Conservation (phyloP, 2,329 filamentous ascomycete species). For the Ascochyta fabae region DNA sequence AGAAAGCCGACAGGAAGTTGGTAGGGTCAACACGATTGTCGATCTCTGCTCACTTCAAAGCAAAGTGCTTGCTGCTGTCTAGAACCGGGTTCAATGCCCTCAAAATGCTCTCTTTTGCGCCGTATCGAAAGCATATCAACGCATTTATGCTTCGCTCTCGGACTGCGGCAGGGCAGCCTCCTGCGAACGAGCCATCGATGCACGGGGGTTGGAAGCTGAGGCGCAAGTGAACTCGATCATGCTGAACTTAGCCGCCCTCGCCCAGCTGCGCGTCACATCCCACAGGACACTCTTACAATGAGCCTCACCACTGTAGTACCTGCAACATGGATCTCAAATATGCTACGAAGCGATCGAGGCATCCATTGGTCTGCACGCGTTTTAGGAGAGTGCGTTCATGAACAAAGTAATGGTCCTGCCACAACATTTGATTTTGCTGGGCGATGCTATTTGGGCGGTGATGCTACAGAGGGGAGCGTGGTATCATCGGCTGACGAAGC, state of each 20-base stretch:
- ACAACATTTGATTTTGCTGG: neutral
- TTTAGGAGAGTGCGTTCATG: neutral
- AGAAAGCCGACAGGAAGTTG: conserved; percentile 32
- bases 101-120: no score
- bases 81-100: neutral
- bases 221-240: no score
- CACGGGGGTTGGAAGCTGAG: no score
- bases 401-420: neutral
- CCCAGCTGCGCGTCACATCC: no score
- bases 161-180: no score
- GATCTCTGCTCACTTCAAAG: conserved; percentile 41
- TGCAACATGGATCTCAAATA: neutral
- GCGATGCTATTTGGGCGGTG: neutral
- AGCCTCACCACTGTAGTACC: neutral
- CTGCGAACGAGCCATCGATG: no score
- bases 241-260: no score
- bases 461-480: neutral
- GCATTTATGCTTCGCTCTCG: no score
- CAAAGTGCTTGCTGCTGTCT: conserved; percentile 22
- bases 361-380: neutral
- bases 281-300: no score
- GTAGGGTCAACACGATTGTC: conserved; percentile 33
- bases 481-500: neutral
- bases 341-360: neutral
- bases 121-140: no score